Base-by-base conservation (phyloP, 805 yeast genomes). In the Myxozyma geophila region DNA sequence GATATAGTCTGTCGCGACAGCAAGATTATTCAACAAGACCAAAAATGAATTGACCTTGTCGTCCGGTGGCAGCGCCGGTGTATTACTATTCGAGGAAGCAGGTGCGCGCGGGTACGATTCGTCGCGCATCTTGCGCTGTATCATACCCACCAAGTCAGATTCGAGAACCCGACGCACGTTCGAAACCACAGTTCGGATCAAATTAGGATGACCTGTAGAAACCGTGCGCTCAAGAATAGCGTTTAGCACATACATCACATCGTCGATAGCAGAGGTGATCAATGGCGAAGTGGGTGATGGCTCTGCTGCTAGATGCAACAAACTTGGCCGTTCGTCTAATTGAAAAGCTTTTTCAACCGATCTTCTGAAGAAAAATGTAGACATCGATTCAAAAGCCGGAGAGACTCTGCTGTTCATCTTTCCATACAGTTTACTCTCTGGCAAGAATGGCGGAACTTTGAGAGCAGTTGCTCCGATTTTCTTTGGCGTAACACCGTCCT, bases 191-290 rank as follows among this genome's bases (percentile, higher is more conserved):
- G 78, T 80, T 67, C 82, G 83, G 36, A 87, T 83, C 0, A 87
- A 79, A 7, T 80, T 60, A 3, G 77, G 77, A 64, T 89, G 88
- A 0, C 96, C 96, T 0, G 96, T 83, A 51, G 89, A 87, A 12
- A 92, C 78, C 0, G 86, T 80, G 63, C 87, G 88, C 28, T 85
- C 77, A 41, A 92, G 74, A 17, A 89, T 81, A 43, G 86, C 84
- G 71, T 90, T 88, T 51, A 92, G 77, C 8, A 92, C 85, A 70
- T 91, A 80, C 35, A 90, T 83, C 40, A 90, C 78, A 73, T 95
- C 99, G 71, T 95, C 99, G 28, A 92, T 85, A 23, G 90, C 86
- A 0, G 98, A 90, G 0, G 96, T 85, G 4, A 88, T 84, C 13
- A 75, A 68, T 2, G 80, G 70, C 35, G 62, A 51, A 7, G 68